Evolutionary conservation across 2,329 filamentous ascomycete species (phyloP), one percentile per base, ranked within the genome.

Genomic region (Fusarium secorum): DNA sequence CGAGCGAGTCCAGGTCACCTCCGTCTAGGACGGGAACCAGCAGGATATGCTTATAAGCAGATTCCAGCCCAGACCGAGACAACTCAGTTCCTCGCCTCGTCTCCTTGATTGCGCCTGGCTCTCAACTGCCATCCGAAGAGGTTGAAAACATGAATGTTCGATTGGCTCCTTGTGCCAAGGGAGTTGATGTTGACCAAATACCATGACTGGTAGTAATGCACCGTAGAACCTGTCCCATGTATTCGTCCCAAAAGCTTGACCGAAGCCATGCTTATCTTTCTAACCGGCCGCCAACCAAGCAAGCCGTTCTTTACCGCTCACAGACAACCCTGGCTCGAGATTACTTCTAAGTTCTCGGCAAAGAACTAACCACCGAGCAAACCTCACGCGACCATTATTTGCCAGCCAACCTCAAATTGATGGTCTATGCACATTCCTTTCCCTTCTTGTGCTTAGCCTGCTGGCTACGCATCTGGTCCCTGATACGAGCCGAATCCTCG

Each of bases 201-300:
- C 38, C 38, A 48, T 45, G 46, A 61, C 62, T 33, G 53, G 39
- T 22, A 26, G 48, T 41, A 49, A 62, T 62, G 41, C 22, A 44
- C 41, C 35, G 42, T 65, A 65, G 32, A 28, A 61, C 55, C 67
- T 58, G 52, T 65, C 39, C 53, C 53, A 46, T 56, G 49, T 46
- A 24, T 46, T 70, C 54, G 44, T 58, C 66, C 64, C 41, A 53
- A 66, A 67, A 55, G 54, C 44, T 67, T 72, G 63, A 67, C 69
- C 69, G 65, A 72, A 69, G 66, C 41, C 62, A 58, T 62, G 68
- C 69, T 72, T 70, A 72, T 71, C 69, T 72, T 35, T 54, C 32
- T 62, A 65, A 60, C 44, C 22, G 38, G 57, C 51, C 46, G 26
- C 68, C 57, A 68, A 56, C 53, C 54, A 45, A 30, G 45, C 44